These are phyloP conservation scores for Xanthoconium separans DNA, from an alignment of 1,284 basidiomycete genomes.

Conservation along the genomic window DNA sequence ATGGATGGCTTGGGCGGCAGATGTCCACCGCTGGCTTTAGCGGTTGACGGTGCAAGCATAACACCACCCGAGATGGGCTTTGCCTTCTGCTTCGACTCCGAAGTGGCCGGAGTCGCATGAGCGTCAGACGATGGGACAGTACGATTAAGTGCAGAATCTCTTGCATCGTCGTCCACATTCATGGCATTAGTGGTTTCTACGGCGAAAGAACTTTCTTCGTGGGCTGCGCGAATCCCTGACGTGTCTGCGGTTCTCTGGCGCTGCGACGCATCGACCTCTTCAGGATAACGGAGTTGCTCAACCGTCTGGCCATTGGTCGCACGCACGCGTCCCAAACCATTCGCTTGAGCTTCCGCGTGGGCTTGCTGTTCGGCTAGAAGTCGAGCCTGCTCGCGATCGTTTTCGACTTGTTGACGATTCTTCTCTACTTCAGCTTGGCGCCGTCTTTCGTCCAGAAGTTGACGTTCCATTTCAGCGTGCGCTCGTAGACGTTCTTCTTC, in stretches of 20 bases:
- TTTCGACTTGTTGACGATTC: slow-evolving; percentile 6
- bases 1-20: slow-evolving; percentile 5
- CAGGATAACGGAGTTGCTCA: not conserved
- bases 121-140: slow-evolving; percentile 1
- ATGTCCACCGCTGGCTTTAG: not conserved
- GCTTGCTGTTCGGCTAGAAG: slow-evolving; percentile 11
- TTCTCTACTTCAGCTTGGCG: slow-evolving; percentile 12
- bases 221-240: not conserved
- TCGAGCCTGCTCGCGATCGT: slow-evolving; percentile 3
- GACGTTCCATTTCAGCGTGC: slow-evolving; percentile 10
- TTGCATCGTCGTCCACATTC: slow-evolving; percentile 6
- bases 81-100: slow-evolving; percentile 3
- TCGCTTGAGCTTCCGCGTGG: slow-evolving; percentile 9
- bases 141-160: not conserved
- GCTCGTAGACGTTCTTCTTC: slow-evolving; percentile 20
- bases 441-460: slow-evolving; percentile 3
- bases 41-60: slow-evolving; percentile 9
- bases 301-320: not conserved
- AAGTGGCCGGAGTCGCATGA: not conserved
- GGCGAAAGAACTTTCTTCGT: not conserved
- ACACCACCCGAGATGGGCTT: slow-evolving; percentile 18
- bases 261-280: slow-evolving; percentile 3
- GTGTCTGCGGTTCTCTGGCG: slow-evolving; percentile 8
- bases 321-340: not conserved
- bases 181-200: not conserved